Evolutionary conservation across 2,329 filamentous ascomycete genomes (phyloP).

Genomic region (Paraphoma chrysanthemicola): DNA sequence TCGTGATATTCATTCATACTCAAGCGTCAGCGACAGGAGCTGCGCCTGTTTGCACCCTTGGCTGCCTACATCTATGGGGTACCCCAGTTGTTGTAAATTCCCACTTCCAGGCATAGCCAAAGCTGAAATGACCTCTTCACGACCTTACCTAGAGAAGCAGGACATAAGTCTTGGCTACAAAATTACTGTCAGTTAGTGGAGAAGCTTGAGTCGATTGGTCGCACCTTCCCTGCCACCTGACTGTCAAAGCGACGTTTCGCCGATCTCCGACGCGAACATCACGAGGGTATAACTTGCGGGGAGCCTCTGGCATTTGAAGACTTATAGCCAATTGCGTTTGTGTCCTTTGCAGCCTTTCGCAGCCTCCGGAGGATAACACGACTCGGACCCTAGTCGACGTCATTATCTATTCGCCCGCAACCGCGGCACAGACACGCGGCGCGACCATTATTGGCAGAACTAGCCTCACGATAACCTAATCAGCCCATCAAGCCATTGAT

Average conservation of each 20-base stretch:
- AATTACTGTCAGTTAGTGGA: slow-evolving; percentile 17
- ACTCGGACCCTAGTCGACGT: slow-evolving; percentile 3
- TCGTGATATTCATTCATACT: not conserved
- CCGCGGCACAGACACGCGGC: slow-evolving; percentile 2
- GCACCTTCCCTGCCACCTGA: slow-evolving; percentile 10
- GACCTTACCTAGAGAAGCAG: slow-evolving; percentile 40
- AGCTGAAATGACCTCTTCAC: not conserved
- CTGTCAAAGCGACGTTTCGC: slow-evolving; percentile 37
- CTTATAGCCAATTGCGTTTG: not conserved
- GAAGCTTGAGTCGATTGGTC: slow-evolving; percentile 17
- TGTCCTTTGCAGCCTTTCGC: not conserved
- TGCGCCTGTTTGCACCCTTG: too few relatives aligned
- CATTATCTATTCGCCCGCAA: not conserved
- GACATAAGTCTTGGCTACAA: slow-evolving; percentile 30
- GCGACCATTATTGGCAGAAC: slow-evolving; percentile 2
- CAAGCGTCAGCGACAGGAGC: not conserved
- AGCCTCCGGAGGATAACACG: not conserved
- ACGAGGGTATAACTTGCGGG: slow-evolving; percentile 25
- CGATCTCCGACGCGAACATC: slow-evolving; percentile 35
- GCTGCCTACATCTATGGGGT: not conserved
- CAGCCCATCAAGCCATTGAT: not conserved
- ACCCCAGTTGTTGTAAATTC: not conserved
- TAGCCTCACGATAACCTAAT: slow-evolving; percentile 6
- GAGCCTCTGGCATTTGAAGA: not conserved
- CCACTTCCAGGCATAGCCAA: not conserved